Conservation (phyloP, 257 asterid genomes). For the Salvia rosmarinus region DNA sequence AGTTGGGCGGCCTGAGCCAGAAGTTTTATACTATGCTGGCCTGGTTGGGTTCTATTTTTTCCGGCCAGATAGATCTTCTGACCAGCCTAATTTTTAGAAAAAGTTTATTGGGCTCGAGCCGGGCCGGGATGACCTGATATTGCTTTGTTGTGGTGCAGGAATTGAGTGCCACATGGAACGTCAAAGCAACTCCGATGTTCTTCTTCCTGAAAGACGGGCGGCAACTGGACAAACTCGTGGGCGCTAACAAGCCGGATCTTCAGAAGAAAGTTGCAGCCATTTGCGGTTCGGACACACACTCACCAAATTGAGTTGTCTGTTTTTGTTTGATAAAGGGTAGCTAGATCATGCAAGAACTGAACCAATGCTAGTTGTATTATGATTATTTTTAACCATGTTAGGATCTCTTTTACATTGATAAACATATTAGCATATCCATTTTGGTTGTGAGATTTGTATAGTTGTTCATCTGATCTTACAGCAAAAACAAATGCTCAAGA, state of each 20-base stretch:
- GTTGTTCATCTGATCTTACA: background rate
- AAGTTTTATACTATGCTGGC: no score
- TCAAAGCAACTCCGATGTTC: constrained; percentile 74
- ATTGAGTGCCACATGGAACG: constrained; percentile 61
- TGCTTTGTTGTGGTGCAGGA: no score
- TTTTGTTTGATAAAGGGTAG: constrained; percentile 8
- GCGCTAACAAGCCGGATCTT: constrained; percentile 60
- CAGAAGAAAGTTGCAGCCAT: constrained; percentile 45
- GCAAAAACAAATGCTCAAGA: background rate
- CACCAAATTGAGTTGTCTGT: constrained; percentile 32
- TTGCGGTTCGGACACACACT: constrained; percentile 33
- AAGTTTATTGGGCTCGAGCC: no score
- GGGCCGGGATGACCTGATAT: no score
- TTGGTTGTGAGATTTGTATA: background rate
- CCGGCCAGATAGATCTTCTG: no score
- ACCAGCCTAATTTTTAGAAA: no score
- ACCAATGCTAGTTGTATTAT: background rate
- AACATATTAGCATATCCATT: background rate
- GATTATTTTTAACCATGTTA: background rate
- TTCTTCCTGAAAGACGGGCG: constrained; percentile 58
- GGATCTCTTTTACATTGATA: background rate
- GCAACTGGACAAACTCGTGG: constrained; percentile 62
- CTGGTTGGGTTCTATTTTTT: no score
- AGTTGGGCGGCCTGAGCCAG: no score
- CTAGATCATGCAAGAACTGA: background rate